These are phyloP conservation scores for Chaetothyriales sp. DNA, from an alignment of 2,329 filamentous ascomycete genomes.

Conservation along the genomic window DNA sequence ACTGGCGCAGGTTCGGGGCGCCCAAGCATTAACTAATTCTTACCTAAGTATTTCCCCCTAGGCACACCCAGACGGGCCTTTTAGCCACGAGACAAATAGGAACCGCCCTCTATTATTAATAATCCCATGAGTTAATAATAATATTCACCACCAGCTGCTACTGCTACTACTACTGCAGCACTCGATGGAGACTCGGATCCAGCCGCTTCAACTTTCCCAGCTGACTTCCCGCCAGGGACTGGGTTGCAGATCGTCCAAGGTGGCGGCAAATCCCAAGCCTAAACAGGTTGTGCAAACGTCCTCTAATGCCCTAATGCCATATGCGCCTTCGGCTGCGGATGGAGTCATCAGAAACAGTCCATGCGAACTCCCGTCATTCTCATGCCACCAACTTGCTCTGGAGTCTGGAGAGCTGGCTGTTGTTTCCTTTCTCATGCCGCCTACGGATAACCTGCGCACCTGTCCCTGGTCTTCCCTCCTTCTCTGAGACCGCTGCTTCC, in stretches of 20 bases:
- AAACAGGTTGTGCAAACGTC: not conserved
- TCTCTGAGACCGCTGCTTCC: not conserved
- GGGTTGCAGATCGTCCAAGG: not conserved
- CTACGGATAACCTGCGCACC: not conserved
- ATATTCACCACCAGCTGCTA: not conserved
- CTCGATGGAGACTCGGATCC: not conserved
- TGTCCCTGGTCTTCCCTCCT: not conserved
- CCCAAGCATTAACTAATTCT: no score
- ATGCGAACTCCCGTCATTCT: not conserved
- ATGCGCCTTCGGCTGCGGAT: not conserved
- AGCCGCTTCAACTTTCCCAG: not conserved
- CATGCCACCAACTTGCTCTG: not conserved
- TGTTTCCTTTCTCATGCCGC: not conserved
- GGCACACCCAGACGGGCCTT: no score
- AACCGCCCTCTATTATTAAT: no score
- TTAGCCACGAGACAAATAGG: no score
- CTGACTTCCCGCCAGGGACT: not conserved
- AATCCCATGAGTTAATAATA: no score
- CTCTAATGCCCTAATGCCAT: not conserved
- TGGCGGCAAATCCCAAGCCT: not conserved
- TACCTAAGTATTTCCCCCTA: no score
- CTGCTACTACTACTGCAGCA: no score
- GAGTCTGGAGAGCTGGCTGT: not conserved
- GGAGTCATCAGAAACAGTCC: not conserved
- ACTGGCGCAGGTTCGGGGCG: no score